Conservation (phyloP, 441 rosid species). For the Hypseocharis bilobata region DNA sequence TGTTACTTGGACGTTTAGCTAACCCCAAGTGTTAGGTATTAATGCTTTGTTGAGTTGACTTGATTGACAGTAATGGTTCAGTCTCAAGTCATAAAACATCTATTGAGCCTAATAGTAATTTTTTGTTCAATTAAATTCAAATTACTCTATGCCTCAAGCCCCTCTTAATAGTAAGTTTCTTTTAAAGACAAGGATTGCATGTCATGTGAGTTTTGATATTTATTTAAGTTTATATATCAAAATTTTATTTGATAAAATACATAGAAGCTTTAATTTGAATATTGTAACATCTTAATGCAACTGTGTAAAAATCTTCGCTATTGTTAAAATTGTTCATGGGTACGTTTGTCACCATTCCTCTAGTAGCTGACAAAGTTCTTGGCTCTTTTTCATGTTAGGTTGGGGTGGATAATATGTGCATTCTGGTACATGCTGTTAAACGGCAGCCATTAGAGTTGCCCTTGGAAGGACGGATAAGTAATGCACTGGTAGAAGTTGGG, state of each 20-base stretch:
- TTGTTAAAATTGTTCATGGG: neutral
- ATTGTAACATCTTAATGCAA: neutral
- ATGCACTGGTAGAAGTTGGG: slow-evolving; percentile 96
- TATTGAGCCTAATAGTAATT: neutral
- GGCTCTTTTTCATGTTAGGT: slow-evolving; percentile 42
- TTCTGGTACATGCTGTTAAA: slow-evolving; percentile 91
- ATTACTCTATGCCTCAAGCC: neutral
- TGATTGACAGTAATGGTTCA: too few relatives aligned
- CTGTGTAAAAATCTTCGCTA: neutral
- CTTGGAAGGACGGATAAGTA: slow-evolving; percentile 73
- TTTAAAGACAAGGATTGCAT: neutral
- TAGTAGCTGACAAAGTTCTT: slow-evolving; percentile 16
- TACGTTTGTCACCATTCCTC: slow-evolving; percentile 4
- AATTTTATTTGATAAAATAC: neutral
- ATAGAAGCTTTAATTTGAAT: neutral
- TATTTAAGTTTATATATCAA: neutral
- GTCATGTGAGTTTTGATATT: neutral
- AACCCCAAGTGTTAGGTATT: too few relatives aligned
- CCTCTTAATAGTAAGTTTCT: neutral
- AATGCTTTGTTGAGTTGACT: too few relatives aligned
- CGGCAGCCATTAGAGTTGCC: slow-evolving; percentile 75
- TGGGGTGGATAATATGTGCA: slow-evolving; percentile 99
- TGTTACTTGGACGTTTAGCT: too few relatives aligned
- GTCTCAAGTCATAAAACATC: neutral
- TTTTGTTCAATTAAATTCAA: neutral